Evolutionary conservation across 1,284 basidiomycete species (phyloP), one percentile per base, ranked within the genome.

Genomic region (Pseudozyma pruni): DNA sequence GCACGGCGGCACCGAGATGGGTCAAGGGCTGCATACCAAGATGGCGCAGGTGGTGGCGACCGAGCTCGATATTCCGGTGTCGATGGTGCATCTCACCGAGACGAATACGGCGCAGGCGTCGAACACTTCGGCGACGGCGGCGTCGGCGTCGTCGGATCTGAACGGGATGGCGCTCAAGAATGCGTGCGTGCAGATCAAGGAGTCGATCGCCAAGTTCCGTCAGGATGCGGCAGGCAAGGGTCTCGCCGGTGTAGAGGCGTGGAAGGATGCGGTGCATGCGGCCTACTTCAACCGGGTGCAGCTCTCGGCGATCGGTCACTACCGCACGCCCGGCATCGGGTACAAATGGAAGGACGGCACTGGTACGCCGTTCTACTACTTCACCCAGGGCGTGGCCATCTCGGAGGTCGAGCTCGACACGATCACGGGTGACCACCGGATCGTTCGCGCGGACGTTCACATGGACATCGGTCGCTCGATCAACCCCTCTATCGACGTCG

Each of bases 401-500:
- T 67, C 78, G 9, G 83, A 84, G 51, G 81, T 83, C 22, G 83
- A 84, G 60, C 54, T 84, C 23, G 83, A 84, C 46, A 57, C 71
- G 11, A 53, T 83, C 17, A 83, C 83, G 3, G 83, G 83, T 16
- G 82, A 83, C 44, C 71, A 74, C 51, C 68, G 75, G 8, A 74
- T 81, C 31, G 55, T 76, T 5, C 61, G 78, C 10, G 63, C 73
- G 2, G 79, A 81, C 52, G 63, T 81, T 31, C 71, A 76, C 35
- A 81, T 83, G 80, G 82, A 83, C 47, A 79, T 83, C 7, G 83
- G 83, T 4, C 72, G 80, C 2, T 78, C 72, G 31, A 72, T 84
- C 71, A 83, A 83, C 46, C 83, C 83, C 7, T 67, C 71, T 8
- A 82, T 84, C 48, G 83, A 84, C 52, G 79, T 81, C n/a, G 83